Conservation (phyloP, 2,329 filamentous ascomycete genomes). For the Neofusicoccum sp. region DNA sequence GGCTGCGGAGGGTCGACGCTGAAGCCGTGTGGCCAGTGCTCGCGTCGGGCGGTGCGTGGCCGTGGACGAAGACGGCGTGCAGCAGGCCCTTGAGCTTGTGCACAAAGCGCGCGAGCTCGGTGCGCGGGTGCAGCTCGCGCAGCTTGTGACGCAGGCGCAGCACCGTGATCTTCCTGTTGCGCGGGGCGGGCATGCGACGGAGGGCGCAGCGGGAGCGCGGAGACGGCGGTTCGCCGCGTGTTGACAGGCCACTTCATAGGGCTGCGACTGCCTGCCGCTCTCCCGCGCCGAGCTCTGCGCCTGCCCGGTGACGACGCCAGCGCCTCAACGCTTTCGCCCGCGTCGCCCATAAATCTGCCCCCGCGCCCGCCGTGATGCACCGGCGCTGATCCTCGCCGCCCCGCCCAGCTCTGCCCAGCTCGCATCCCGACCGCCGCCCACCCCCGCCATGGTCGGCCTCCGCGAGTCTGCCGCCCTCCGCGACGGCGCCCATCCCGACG, state of each 20-base stretch:
- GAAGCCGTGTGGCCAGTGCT: constrained; percentile 9
- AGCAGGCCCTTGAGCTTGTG: constrained; percentile 14
- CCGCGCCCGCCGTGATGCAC: not conserved
- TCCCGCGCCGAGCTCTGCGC: constrained; percentile 12
- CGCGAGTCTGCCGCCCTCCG: constrained; percentile 35
- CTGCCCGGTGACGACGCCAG: not conserved
- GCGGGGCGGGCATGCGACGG: constrained; percentile 12
- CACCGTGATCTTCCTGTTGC: constrained; percentile 11
- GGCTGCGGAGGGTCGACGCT: constrained; percentile 4
- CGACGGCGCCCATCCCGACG: constrained; percentile 35
- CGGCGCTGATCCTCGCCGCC: not conserved
- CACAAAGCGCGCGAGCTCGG: constrained; percentile 18
- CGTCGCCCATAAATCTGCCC: not conserved
- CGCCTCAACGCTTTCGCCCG: constrained; percentile 6
- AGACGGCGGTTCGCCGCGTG: not conserved
- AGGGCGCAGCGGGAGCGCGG: not conserved
- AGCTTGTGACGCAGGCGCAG: constrained; percentile 18
- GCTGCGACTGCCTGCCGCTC: not conserved
- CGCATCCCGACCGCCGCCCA: not conserved
- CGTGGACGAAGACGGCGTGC: constrained; percentile 12
- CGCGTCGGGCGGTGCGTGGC: not conserved
- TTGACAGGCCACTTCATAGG: constrained; percentile 15
- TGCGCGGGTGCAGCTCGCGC: constrained; percentile 14
- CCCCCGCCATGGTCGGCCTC: constrained; percentile 24
- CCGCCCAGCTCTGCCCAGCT: not conserved